A percentile compares a stretch with the other conserved stretches of the same genome.
Evolutionary conservation across 208 protist species (phyloP).

Genomic region (Leishmania braziliensis): DNA sequence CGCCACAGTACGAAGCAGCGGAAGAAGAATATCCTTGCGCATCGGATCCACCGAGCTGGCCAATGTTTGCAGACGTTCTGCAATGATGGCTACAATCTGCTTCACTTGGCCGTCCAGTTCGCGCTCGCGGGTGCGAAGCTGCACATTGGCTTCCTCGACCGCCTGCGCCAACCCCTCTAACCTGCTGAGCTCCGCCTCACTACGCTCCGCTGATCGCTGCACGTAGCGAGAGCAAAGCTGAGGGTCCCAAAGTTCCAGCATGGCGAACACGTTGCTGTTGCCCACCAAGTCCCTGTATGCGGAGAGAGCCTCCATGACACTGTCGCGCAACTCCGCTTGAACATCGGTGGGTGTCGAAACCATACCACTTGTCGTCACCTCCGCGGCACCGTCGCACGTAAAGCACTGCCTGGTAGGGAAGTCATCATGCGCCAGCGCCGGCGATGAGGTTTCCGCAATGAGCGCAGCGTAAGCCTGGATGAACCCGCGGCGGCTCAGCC

Average conservation of each 20-base stretch:
- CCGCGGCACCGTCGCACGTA: not conserved
- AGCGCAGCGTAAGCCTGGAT: slow-evolving; percentile 6
- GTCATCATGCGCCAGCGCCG: not conserved
- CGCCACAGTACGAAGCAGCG: slow-evolving; percentile 50
- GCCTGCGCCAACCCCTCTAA: slow-evolving; percentile 6
- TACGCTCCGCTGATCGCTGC: not conserved
- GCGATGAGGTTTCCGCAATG: not conserved
- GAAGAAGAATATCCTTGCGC: slow-evolving; percentile 62
- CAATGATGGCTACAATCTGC: slow-evolving; percentile 37
- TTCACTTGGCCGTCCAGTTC: slow-evolving; percentile 35
- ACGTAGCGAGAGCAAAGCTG: slow-evolving; percentile 5
- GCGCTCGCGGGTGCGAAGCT: slow-evolving; percentile 24
- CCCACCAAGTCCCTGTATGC: slow-evolving; percentile 17
- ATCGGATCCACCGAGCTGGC: slow-evolving; percentile 54
- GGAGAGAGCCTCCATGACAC: slow-evolving; percentile 20
- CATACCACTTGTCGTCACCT: not conserved
- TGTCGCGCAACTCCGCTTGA: slow-evolving; percentile 7
- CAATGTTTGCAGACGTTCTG: slow-evolving; percentile 49
- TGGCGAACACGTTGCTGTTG: slow-evolving; percentile 5
- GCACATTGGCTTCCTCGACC: slow-evolving; percentile 15
- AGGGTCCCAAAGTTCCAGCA: slow-evolving; percentile 25
- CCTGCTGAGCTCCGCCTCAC: not conserved
- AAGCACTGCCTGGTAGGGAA: not conserved
- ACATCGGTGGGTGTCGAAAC: not conserved
- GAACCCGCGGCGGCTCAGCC: slow-evolving; percentile 14